Evolutionary conservation across 2,329 filamentous ascomycete genomes (phyloP).

Genomic region (Cordyceps farinosa): DNA sequence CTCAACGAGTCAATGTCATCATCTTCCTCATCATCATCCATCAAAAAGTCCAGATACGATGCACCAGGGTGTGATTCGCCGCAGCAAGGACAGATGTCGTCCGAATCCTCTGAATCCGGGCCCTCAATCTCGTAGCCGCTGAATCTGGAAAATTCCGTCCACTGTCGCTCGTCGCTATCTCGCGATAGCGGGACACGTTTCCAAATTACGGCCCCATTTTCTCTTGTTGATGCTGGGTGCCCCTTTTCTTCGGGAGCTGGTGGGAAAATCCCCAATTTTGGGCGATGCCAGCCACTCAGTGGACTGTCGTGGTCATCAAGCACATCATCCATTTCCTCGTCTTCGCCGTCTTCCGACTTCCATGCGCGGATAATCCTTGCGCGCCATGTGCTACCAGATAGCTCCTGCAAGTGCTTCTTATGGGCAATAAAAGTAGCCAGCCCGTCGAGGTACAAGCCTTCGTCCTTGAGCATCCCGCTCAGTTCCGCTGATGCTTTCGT

Average conservation of each 20-base stretch:
- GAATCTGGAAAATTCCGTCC: slow-evolving; percentile 45
- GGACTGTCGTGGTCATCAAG: slow-evolving; percentile 26
- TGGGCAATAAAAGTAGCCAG: slow-evolving; percentile 42
- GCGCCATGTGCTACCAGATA: slow-evolving; percentile 39
- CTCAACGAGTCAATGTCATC: slow-evolving; percentile 2
- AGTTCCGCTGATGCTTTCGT: slow-evolving; percentile 46
- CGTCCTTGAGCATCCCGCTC: slow-evolving; percentile 50
- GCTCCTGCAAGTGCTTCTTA: slow-evolving; percentile 36
- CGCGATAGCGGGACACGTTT: slow-evolving; percentile 45
- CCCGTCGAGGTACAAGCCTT: slow-evolving; percentile 49
- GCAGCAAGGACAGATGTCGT: slow-evolving; percentile 40
- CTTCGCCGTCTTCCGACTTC: slow-evolving; percentile 29
- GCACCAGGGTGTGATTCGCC: slow-evolving; percentile 37
- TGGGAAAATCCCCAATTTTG: slow-evolving; percentile 34
- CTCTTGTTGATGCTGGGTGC: slow-evolving; percentile 39
- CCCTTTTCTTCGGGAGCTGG: slow-evolving; percentile 40
- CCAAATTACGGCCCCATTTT: slow-evolving; percentile 48
- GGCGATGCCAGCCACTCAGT: slow-evolving; percentile 26
- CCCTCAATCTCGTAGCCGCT: slow-evolving; percentile 37
- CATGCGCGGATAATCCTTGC: slow-evolving; percentile 45
- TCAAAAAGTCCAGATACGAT: slow-evolving; percentile 31
- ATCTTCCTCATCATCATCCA: slow-evolving; percentile 6
- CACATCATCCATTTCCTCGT: slow-evolving; percentile 25
- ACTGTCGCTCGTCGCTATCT: slow-evolving; percentile 40
- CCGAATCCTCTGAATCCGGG: slow-evolving; percentile 33